phyloP scores from a whole-genome alignment of 225 moss, liverwort and hornwort species.

The Sphagnum tenellum region DNA sequence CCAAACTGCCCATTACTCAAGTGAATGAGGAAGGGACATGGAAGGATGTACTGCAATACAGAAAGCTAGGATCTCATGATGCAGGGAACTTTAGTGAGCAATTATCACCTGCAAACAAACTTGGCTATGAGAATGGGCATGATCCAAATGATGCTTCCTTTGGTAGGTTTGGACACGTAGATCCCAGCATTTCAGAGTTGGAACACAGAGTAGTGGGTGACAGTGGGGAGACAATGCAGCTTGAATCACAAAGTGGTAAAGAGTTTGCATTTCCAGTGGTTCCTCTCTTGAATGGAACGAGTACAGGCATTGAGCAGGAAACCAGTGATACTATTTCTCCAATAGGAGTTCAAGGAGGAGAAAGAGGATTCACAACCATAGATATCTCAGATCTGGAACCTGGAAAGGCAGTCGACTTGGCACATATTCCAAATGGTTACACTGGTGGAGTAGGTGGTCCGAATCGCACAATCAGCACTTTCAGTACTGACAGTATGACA shows the following conservation, averaged over 20 bases:
- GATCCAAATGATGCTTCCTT: background rate
- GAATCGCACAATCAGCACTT: constrained; percentile 34
- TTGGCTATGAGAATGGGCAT: background rate
- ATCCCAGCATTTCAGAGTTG: background rate
- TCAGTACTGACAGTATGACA: constrained; percentile 46
- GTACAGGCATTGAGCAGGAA: too few relatives aligned
- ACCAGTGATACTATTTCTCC: constrained; percentile 13
- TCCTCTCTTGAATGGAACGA: constrained; percentile 2
- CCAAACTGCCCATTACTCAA: constrained; percentile 14
- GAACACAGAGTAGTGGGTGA: background rate
- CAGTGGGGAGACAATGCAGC: background rate
- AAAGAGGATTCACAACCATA: constrained; percentile 6
- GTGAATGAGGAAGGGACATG: constrained; percentile 27
- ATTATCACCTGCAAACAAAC: too few relatives aligned
- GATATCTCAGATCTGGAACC: constrained; percentile 26
- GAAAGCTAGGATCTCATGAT: background rate
- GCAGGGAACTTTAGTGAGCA: too few relatives aligned
- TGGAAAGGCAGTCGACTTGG: constrained; percentile 27
- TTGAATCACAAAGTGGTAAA: background rate
- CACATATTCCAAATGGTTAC: constrained; percentile 7
- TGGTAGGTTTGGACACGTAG: background rate
- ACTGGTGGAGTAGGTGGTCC: constrained; percentile 2
- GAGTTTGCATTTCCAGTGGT: background rate
- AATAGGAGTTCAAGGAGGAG: background rate
- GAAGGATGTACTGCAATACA: constrained; percentile 35